Evolutionary conservation across 2,329 filamentous ascomycete species (phyloP), one percentile per base, ranked within the genome.

Genomic region (Cladosporium sp.): DNA sequence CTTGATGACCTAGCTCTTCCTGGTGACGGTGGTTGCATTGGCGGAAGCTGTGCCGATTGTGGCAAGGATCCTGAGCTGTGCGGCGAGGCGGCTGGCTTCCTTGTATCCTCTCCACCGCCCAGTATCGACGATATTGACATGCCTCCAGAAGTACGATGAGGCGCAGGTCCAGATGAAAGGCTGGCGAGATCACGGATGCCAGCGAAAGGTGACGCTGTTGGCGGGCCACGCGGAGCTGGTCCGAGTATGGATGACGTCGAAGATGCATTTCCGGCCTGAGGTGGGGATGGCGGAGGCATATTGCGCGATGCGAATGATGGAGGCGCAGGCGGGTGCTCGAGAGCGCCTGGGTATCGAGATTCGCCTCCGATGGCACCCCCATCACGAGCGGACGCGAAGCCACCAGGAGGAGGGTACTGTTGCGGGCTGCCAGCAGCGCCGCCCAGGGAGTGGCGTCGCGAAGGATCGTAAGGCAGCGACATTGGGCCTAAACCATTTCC

Each of bases 91-190:
- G 69, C 67, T 31, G 69, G 66, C 46, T 69, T 72, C 18, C 69
- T 70, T 14, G 40, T 53, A 12, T 75, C 75, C 23, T 75, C 72
- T 29, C 67, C 66, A 78, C 88, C 89, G 77, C 88, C 89, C 67
- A 91, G 84, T 78, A 91, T 86, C 53, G 88, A 88, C n/a, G 88
- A 89, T 76, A 91, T 91, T 56, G 89, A 90, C 88, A 91, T 91
- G 78, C 86, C 88, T 62, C 84, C 84, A 14, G 57, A 62, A 16
- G 85, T 84, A 66, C 88, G 83, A 74, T 85, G 81, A 65, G 80
- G 77, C 18, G 61, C 61, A 16, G 60, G 26, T n/a, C 65, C 46
- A 26, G 84, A 80, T 26, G 79, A 80, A 52, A 84, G 73, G 21
- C 80, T 78, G 58, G 86, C 82, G 57, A 85, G 79, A 69, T 90